phyloP scores from a whole-genome alignment of 208 protist species.

The Spongospora subterranea region DNA sequence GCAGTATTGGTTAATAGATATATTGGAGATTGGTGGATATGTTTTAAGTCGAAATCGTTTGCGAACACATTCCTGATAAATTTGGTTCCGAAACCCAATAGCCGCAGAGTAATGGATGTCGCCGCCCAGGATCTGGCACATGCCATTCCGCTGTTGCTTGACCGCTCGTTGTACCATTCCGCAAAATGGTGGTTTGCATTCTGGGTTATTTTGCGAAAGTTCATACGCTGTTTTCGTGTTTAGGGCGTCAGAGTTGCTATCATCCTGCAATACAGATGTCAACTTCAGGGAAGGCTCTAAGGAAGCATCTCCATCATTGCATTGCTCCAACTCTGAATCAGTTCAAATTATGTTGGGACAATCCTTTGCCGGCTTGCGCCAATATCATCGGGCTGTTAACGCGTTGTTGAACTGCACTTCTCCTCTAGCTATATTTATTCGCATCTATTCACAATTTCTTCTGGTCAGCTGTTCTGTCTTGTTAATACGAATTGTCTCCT shows the following conservation, averaged over 20 bases:
- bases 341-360: not conserved
- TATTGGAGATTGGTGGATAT: too few relatives aligned
- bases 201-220: not conserved
- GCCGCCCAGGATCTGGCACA: not conserved
- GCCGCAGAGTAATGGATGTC: not conserved
- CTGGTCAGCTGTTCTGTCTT: not conserved
- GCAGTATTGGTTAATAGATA: too few relatives aligned
- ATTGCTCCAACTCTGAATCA: not conserved
- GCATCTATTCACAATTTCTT: not conserved
- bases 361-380: not conserved
- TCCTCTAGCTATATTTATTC: slow-evolving; percentile 18
- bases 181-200: not conserved
- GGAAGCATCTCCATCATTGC: too few relatives aligned
- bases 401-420: not conserved
- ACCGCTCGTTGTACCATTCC: not conserved
- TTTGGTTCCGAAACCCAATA: too few relatives aligned
- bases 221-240: not conserved
- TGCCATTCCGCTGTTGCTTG: slow-evolving; percentile 7
- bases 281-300: not conserved
- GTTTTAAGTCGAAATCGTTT: too few relatives aligned
- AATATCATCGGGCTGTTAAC: slow-evolving; percentile 22
- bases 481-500: not conserved
- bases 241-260: slow-evolving; percentile 28
- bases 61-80: too few relatives aligned
- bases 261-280: not conserved